Evolutionary conservation across 148 eudicot species (phyloP).

Genomic region (Hydrangea macrophylla): DNA sequence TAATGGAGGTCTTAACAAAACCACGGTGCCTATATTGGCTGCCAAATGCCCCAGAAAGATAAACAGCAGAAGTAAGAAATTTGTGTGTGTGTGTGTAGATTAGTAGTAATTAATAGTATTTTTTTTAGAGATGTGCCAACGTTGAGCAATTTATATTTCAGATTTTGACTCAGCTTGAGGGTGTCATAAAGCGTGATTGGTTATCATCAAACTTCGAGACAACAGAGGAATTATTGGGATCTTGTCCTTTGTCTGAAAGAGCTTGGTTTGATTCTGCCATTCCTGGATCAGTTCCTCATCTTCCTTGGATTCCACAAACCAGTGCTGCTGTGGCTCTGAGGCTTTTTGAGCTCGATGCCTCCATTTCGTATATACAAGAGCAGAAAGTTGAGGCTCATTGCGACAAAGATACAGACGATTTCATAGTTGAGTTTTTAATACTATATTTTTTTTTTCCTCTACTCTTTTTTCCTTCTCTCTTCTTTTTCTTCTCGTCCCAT

Average conservation of each 20-base stretch:
- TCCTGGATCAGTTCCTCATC: conserved; percentile 30
- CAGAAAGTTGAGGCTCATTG: conserved; percentile 48
- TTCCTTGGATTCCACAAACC: conserved; percentile 77
- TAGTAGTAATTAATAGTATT: too few relatives aligned
- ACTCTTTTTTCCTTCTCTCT: too few relatives aligned
- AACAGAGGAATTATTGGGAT: conserved; percentile 37
- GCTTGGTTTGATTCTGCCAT: conserved; percentile 7
- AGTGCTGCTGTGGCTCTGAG: conserved; percentile 78
- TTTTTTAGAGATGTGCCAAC: neutral
- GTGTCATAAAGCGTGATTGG: conserved; percentile 32
- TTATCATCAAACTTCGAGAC: conserved; percentile 39
- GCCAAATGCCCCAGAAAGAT: too few relatives aligned
- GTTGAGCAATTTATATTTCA: conserved; percentile 18
- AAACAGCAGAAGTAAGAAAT: too few relatives aligned
- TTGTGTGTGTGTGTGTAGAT: too few relatives aligned
- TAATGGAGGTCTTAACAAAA: too few relatives aligned
- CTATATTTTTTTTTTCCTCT: too few relatives aligned
- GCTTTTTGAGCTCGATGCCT: conserved; percentile 83
- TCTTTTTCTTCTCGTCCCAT: too few relatives aligned
- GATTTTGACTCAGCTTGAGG: conserved; percentile 47
- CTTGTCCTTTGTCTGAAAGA: conserved; percentile 22
- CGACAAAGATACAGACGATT: conserved; percentile 37
- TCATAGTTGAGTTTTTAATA: conserved; percentile 54
- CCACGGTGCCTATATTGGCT: too few relatives aligned
- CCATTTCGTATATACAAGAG: conserved; percentile 46